Conservation (phyloP, 805 yeast species). For the Kazachstania bromeliacearum region DNA sequence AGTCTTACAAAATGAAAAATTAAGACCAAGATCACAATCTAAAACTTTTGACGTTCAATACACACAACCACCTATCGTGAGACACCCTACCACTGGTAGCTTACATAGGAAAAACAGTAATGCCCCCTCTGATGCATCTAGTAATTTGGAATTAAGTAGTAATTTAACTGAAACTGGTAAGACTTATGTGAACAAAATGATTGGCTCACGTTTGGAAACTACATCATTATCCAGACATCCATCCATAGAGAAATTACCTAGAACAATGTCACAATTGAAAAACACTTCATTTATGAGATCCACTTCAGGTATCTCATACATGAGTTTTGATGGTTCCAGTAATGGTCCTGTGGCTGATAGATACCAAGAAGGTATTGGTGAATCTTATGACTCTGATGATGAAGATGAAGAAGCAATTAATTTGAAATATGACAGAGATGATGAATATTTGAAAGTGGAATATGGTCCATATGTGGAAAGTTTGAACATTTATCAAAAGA, state of each 20-base stretch:
- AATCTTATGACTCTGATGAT: slow-evolving; percentile 33
- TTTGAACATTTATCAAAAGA: slow-evolving; percentile 40
- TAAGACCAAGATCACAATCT: background rate
- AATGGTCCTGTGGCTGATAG: background rate
- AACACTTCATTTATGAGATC: slow-evolving; percentile 5
- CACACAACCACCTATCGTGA: background rate
- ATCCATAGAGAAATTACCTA: background rate
- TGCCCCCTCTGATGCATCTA: slow-evolving; percentile 15
- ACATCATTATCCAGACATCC: slow-evolving; percentile 8
- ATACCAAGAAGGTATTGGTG: slow-evolving; percentile 20
- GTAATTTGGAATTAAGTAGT: slow-evolving; percentile 21
- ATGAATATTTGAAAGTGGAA: slow-evolving; percentile 24
- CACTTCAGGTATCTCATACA: slow-evolving; percentile 7
- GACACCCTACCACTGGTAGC: background rate
- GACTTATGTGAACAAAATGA: slow-evolving; percentile 22
- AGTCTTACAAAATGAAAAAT: slow-evolving; percentile 8
- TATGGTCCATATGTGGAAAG: slow-evolving; percentile 38
- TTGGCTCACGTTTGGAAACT: slow-evolving; percentile 19
- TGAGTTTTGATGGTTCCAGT: slow-evolving; percentile 3
- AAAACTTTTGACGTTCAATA: background rate
- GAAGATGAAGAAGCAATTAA: slow-evolving; percentile 25
- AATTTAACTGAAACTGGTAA: slow-evolving; percentile 28
- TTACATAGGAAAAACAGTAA: slow-evolving; percentile 8
- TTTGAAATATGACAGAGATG: slow-evolving; percentile 18
- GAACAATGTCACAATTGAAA: slow-evolving; percentile 2